Percentiles rank a stretch among this genome's conserved stretches.
phyloP scores from a whole-genome alignment of 805 yeast genomes.

The Metschnikowia kunwiensis region DNA sequence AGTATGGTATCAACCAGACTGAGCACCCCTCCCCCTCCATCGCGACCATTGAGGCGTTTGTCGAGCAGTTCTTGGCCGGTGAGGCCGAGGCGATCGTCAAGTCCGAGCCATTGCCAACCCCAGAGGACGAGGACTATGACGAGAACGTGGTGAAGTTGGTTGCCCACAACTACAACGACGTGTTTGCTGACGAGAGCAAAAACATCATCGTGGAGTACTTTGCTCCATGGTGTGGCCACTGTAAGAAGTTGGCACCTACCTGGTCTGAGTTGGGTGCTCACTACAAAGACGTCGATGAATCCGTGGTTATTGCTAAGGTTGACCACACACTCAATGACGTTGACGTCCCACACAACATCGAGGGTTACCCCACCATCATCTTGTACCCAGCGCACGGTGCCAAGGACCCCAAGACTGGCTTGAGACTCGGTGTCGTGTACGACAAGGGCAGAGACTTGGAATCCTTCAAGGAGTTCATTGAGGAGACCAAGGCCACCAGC shows the following conservation, averaged over 20 bases:
- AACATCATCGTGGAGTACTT: constrained; percentile 87
- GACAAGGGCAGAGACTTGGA: constrained; percentile 73
- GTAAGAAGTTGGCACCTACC: constrained; percentile 84
- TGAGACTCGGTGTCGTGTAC: constrained; percentile 56
- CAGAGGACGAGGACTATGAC: constrained; percentile 54
- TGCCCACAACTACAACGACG: constrained; percentile 73
- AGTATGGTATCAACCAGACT: constrained; percentile 73
- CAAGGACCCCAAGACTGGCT: constrained; percentile 39
- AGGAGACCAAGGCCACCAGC: constrained; percentile 59
- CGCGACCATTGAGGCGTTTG: constrained; percentile 56
- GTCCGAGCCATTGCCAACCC: constrained; percentile 82
- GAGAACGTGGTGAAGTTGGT: constrained; percentile 72
- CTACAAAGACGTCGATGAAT: constrained; percentile 48
- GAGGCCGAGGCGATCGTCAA: constrained; percentile 69
- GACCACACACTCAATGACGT: constrained; percentile 92
- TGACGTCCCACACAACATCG: constrained; percentile 58
- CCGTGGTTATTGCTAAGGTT: constrained; percentile 76
- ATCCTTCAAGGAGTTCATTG: constrained; percentile 65
- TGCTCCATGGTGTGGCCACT: constrained; percentile 98
- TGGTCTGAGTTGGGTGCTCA: constrained; percentile 83
- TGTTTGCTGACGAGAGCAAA: constrained; percentile 54
- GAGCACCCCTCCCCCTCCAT: constrained; percentile 41
- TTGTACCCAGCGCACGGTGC: constrained; percentile 76
- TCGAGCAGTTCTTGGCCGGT: constrained; percentile 62
- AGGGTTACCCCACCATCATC: constrained; percentile 90